phyloP scores from a whole-genome alignment of 2,329 filamentous ascomycete species.

The Arthrocladium fulminans region DNA sequence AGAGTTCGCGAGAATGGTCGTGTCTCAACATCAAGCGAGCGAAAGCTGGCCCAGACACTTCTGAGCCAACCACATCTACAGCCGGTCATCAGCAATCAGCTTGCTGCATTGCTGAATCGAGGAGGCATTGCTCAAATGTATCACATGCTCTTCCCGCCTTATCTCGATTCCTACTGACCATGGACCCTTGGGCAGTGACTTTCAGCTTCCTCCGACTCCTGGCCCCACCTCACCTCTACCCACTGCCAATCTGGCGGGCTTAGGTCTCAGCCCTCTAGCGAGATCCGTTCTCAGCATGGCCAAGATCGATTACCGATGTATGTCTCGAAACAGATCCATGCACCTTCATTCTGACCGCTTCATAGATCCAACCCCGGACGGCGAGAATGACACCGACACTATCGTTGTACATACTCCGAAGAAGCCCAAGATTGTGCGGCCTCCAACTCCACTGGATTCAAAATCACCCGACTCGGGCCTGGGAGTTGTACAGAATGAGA shows the following conservation, averaged over 20 bases:
- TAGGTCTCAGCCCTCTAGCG: slow-evolving; percentile 14
- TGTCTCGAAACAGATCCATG: slow-evolving; percentile 6
- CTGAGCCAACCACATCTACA: not conserved
- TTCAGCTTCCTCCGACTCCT: slow-evolving; percentile 2
- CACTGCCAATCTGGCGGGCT: slow-evolving; percentile 7
- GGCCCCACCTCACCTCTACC: not conserved
- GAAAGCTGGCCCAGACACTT: not conserved
- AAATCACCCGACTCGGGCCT: not conserved
- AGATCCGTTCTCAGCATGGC: slow-evolving; percentile 17
- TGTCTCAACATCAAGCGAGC: slow-evolving; percentile 1
- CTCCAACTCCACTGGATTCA: not conserved
- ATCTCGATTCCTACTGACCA: slow-evolving; percentile 47
- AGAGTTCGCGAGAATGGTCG: slow-evolving; percentile 7
- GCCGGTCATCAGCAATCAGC: not conserved
- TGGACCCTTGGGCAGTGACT: slow-evolving; percentile 1
- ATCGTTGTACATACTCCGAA: slow-evolving; percentile 5
- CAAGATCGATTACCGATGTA: slow-evolving; percentile 16
- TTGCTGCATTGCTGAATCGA: slow-evolving; percentile 44
- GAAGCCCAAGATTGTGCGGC: not conserved
- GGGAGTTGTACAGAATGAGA: not conserved
- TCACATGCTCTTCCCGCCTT: slow-evolving; percentile 37
- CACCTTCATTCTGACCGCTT: not conserved
- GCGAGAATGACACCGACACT: slow-evolving; percentile 7
- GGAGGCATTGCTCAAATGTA: slow-evolving; percentile 39
- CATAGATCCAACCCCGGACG: not conserved